These are phyloP conservation scores for Alternaria sp. DNA, from an alignment of 2,329 filamentous ascomycete genomes.

Conservation along the genomic window DNA sequence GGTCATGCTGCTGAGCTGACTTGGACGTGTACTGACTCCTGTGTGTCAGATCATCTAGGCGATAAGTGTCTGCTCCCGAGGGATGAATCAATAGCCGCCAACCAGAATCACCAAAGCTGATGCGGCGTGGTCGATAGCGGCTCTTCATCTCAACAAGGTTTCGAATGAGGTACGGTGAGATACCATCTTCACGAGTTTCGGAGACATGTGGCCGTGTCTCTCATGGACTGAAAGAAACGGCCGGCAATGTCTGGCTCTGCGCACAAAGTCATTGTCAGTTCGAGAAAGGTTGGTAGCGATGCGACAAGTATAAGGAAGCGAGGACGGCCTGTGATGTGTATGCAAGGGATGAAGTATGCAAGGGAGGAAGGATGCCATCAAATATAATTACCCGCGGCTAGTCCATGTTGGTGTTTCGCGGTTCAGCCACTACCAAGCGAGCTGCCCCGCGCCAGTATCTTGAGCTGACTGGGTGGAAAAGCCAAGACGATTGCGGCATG, in stretches of 20 bases:
- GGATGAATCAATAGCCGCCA: background rate
- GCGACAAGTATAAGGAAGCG: background rate
- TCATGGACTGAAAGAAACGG: background rate
- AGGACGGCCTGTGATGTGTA: background rate
- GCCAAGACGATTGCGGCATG: constrained; percentile 10
- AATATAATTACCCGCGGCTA: constrained; percentile 13
- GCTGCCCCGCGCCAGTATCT: constrained; percentile 6
- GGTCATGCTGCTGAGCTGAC: background rate
- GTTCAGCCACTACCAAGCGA: constrained; percentile 6
- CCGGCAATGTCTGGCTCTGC: background rate
- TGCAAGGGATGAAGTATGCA: background rate
- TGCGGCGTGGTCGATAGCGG: constrained; percentile 5
- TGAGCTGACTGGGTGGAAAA: constrained; percentile 8
- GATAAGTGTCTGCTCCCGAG: background rate
- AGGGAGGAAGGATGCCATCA: background rate
- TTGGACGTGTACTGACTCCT: constrained; percentile 1
- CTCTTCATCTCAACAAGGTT: background rate
- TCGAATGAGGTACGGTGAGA: background rate
- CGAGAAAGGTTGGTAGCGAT: background rate
- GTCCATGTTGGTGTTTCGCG: constrained; percentile 11
- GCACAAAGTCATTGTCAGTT: background rate
- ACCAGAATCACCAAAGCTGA: background rate
- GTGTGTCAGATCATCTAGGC: constrained; percentile 7
- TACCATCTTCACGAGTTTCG: background rate
- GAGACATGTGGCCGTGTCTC: background rate